Conservation (phyloP, 805 yeast species). For the Candida nanaspora region DNA sequence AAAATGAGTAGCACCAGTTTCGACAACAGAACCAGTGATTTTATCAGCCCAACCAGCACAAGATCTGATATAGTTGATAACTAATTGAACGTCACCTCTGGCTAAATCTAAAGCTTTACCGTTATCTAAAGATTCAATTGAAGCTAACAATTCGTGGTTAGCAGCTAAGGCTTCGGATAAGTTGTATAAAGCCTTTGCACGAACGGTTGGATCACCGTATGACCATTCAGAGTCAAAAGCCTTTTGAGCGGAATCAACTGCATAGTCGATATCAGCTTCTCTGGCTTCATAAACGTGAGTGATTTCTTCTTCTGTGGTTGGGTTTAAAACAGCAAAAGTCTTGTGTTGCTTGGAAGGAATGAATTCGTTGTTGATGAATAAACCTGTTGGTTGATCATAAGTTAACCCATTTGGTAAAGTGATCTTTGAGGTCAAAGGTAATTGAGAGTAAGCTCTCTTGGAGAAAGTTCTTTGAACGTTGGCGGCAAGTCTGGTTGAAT, state of each 20-base stretch:
- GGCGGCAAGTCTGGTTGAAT: constrained; percentile 9
- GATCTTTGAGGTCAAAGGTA: constrained; percentile 30
- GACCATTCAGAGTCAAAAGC: constrained; percentile 77
- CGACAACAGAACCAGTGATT: constrained; percentile 65
- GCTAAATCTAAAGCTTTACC: constrained; percentile 77
- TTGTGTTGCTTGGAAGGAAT: constrained; percentile 47
- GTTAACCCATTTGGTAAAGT: constrained; percentile 64
- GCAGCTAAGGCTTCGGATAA: constrained; percentile 75
- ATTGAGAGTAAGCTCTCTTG: constrained; percentile 17
- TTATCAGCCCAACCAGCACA: constrained; percentile 93
- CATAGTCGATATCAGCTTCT: constrained; percentile 72
- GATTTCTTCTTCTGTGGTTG: constrained; percentile 65
- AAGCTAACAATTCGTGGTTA: constrained; percentile 63
- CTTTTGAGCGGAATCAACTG: constrained; percentile 76
- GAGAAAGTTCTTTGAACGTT: constrained; percentile 8
- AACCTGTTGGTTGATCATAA: constrained; percentile 44
- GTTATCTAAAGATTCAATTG: constrained; percentile 80
- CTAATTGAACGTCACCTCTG: constrained; percentile 67
- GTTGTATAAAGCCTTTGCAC: constrained; percentile 57
- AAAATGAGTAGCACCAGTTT: constrained; percentile 69
- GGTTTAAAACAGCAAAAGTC: constrained; percentile 58
- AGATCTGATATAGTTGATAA: constrained; percentile 65
- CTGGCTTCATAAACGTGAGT: constrained; percentile 68
- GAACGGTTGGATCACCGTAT: constrained; percentile 54
- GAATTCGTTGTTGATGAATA: constrained; percentile 59